Evolutionary conservation across 2,329 filamentous ascomycete species (phyloP).

Genomic region (Fonsecaea multimorphosa): DNA sequence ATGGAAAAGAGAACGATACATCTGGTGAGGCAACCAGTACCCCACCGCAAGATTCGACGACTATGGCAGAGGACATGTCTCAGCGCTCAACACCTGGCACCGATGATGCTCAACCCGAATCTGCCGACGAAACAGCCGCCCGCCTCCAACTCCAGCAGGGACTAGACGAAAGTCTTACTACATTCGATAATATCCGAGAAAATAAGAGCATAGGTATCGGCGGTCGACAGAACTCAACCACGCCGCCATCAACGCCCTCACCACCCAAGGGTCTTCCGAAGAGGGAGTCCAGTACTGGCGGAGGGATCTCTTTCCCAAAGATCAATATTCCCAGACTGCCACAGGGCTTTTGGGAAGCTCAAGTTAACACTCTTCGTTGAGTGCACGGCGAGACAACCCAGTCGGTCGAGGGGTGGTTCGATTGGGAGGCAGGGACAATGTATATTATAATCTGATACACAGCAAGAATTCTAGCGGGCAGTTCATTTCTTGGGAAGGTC

Average conservation of each 20-base stretch:
- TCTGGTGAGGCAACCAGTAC: neutral
- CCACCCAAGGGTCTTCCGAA: conserved; percentile 27
- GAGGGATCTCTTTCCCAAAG: conserved; percentile 36
- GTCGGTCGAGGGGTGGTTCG: neutral
- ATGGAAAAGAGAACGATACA: conserved; percentile 25
- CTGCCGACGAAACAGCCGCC: conserved; percentile 25
- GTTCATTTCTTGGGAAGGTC: neutral
- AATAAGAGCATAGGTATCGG: conserved; percentile 26
- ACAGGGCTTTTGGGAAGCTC: conserved; percentile 36
- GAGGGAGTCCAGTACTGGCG: conserved; percentile 22
- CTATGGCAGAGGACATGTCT: neutral
- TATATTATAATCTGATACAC: conserved; percentile 6
- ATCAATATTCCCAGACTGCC: conserved; percentile 39
- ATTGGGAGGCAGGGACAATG: neutral
- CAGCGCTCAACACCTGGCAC: conserved; percentile 17
- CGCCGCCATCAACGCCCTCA: conserved; percentile 33
- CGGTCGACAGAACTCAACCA: conserved; percentile 21
- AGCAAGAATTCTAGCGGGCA: neutral
- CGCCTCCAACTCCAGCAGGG: conserved; percentile 34
- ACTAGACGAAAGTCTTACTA: conserved; percentile 37
- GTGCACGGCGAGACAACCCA: neutral
- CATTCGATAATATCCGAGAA: conserved; percentile 38
- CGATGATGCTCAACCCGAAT: conserved; percentile 21
- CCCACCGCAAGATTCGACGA: neutral
- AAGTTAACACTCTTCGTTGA: conserved; percentile 37